phyloP scores from a whole-genome alignment of 1,284 basidiomycete species.

The Ganoderma meredithae region DNA sequence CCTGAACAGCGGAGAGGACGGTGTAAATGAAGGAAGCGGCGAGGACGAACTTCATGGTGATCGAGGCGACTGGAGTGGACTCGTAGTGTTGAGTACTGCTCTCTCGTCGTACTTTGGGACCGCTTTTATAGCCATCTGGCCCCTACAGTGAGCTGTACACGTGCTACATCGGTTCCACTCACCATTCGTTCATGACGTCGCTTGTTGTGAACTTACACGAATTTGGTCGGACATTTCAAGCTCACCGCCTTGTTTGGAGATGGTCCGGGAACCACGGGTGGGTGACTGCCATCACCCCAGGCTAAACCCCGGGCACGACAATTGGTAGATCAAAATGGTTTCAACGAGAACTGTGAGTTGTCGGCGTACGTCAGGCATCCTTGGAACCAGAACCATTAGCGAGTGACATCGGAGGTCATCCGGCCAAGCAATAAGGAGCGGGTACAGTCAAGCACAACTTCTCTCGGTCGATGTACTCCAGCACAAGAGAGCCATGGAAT shows the following conservation, averaged over 20 bases:
- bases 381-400: not conserved
- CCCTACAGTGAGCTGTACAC: not conserved
- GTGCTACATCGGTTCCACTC: not conserved
- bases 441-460: not conserved
- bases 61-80: not conserved
- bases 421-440: not conserved
- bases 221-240: not conserved
- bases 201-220: not conserved
- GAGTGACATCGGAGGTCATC: not conserved
- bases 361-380: not conserved
- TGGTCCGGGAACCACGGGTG: not conserved
- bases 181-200: not conserved
- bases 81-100: not conserved
- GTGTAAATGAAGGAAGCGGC: slow-evolving; percentile 7
- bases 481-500: not conserved
- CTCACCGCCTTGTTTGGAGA: not conserved
- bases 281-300: not conserved
- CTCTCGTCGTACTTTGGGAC: not conserved
- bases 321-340: not conserved
- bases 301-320: not conserved
- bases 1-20: slow-evolving; percentile 3
- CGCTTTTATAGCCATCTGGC: not conserved
- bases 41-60: slow-evolving; percentile 15
- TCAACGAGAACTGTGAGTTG: not conserved
- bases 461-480: not conserved